A percentile compares a stretch with the other conserved stretches of the same genome.
Evolutionary conservation across 495 filamentous ascomycete genomes (phyloP).

Genomic region (Durotheca rogersii): DNA sequence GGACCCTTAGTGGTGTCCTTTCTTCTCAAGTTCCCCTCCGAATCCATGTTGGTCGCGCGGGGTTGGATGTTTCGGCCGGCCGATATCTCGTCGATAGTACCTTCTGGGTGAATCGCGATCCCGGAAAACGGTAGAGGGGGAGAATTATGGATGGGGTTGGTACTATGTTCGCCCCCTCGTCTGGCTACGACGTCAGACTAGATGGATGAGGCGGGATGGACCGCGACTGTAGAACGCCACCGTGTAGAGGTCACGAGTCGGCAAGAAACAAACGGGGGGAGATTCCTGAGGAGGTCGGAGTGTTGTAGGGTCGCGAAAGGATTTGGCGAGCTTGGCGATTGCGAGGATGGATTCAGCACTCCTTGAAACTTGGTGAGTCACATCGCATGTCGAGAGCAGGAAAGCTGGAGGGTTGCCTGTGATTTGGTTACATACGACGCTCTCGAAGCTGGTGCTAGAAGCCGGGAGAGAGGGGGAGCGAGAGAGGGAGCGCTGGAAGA

Average conservation of each 20-base stretch:
- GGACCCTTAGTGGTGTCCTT: conserved; percentile 95
- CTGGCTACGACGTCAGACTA: conserved; percentile 29
- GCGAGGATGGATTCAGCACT: background rate
- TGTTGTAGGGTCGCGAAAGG: background rate
- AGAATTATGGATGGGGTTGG: conserved; percentile 12
- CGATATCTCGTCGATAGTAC: conserved; percentile 1
- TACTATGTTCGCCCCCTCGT: conserved; percentile 19
- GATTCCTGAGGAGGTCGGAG: background rate
- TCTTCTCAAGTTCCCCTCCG: conserved; percentile 50
- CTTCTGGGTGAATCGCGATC: background rate
- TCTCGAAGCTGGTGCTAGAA: background rate
- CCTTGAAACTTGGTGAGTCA: background rate
- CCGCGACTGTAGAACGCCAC: conserved; percentile 12
- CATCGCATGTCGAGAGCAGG: background rate
- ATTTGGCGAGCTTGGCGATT: background rate
- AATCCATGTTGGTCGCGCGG: conserved; percentile 27
- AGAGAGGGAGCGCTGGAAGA: background rate
- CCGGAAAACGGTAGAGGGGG: background rate
- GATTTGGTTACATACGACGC: no score
- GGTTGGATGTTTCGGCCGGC: conserved; percentile 1
- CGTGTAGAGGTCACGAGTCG: background rate
- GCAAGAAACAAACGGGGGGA: background rate
- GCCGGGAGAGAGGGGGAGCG: no score
- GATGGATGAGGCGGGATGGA: conserved; percentile 12
- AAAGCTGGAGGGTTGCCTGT: background rate